phyloP scores from a whole-genome alignment of 2,329 filamentous ascomycete genomes.

The Fusarium drepaniforme region DNA sequence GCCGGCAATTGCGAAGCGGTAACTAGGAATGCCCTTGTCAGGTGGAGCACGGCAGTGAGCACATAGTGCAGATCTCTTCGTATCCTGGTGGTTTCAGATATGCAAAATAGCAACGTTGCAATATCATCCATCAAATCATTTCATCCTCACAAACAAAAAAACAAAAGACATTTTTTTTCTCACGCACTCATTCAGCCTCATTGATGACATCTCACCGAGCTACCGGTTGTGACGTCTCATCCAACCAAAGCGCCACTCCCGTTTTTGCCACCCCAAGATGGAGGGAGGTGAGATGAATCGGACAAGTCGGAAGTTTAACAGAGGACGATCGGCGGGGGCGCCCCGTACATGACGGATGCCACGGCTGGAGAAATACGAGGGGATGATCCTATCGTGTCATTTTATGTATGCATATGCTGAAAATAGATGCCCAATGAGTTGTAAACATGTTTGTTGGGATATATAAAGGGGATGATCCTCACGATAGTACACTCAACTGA shows the following conservation, averaged over 20 bases:
- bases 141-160: neutral
- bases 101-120: neutral
- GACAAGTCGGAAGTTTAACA: slow-evolving; percentile 3
- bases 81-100: neutral
- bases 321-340: neutral
- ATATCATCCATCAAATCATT: neutral
- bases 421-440: slow-evolving; percentile 1
- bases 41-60: neutral
- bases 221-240: neutral
- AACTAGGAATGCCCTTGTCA: neutral
- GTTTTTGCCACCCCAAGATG: neutral
- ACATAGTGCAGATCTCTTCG: neutral
- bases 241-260: neutral
- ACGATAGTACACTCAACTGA: neutral
- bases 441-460: neutral
- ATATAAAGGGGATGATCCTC: slow-evolving; percentile 11
- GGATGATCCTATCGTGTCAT: slow-evolving; percentile 3
- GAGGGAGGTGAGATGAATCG: neutral
- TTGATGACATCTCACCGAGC: neutral
- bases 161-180: neutral
- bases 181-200: neutral
- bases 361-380: slow-evolving; percentile 8
- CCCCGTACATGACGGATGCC: neutral
- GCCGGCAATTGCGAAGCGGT: neutral
- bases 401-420: neutral